Evolutionary conservation across 2,329 filamentous ascomycete genomes (phyloP).

Genomic region (Sporothrix humicola): DNA sequence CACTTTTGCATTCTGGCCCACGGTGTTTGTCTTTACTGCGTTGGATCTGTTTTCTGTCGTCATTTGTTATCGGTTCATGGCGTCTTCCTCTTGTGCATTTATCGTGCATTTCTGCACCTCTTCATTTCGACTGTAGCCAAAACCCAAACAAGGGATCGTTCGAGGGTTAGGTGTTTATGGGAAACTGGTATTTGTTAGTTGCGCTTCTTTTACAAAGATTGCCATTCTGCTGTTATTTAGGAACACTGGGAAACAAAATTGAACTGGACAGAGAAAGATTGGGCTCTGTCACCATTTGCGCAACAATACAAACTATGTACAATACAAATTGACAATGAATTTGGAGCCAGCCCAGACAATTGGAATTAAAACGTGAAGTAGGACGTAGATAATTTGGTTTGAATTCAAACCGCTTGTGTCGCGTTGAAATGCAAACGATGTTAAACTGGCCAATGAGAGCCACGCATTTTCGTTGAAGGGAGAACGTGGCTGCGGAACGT

Average conservation of each 20-base stretch:
- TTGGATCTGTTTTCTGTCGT: background rate
- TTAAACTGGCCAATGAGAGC: background rate
- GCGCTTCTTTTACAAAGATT: background rate
- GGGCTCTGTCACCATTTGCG: background rate
- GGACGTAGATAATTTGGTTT: background rate
- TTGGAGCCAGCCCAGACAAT: background rate
- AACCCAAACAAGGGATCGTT: background rate
- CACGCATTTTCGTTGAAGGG: background rate
- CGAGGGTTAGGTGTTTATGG: too few relatives aligned
- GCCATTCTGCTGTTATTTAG: background rate
- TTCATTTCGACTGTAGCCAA: background rate
- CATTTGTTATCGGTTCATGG: background rate
- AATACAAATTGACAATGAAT: background rate
- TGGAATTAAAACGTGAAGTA: background rate
- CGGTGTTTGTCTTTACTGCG: slow-evolving; percentile 13
- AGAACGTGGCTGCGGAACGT: background rate
- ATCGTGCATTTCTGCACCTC: background rate
- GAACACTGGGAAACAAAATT: background rate
- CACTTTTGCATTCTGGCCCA: slow-evolving; percentile 5
- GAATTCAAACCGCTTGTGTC: background rate
- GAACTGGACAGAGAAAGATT: background rate
- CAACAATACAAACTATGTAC: background rate
- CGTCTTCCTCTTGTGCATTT: background rate
- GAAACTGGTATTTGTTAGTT: background rate
- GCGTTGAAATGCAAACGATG: background rate